Evolutionary conservation across 1,284 basidiomycete species (phyloP).

Genomic region (Cryptococcus maquisensis): DNA sequence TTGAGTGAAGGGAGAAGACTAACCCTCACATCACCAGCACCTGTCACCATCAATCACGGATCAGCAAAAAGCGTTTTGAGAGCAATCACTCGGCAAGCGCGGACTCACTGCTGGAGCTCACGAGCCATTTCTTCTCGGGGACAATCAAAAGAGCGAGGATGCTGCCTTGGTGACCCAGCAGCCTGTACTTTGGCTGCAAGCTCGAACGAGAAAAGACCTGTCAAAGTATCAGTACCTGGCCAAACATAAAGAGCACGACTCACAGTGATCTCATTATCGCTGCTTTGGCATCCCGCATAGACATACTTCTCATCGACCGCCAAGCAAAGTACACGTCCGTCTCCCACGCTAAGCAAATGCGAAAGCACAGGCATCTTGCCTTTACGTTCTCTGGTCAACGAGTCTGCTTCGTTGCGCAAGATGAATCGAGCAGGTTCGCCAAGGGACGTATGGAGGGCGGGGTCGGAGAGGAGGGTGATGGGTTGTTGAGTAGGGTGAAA

Average conservation of each 20-base stretch:
- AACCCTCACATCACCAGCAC: not conserved
- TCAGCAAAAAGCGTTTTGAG: not conserved
- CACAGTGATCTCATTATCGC: conserved; percentile 64
- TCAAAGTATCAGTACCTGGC: conserved; percentile 1
- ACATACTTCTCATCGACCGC: conserved; percentile 68
- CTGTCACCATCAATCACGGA: not conserved
- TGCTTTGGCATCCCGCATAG: conserved; percentile 76
- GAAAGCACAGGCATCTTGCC: conserved; percentile 43
- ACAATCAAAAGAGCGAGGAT: conserved; percentile 78
- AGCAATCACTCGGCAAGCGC: not conserved
- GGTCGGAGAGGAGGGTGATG: not conserved
- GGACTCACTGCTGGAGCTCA: conserved; percentile 59
- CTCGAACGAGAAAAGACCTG: conserved; percentile 78
- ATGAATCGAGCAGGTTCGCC: not conserved
- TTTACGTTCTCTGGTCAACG: conserved; percentile 43
- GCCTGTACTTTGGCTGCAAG: conserved; percentile 63
- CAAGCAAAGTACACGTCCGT: conserved; percentile 61
- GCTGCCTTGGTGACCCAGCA: conserved; percentile 80
- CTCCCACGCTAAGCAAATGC: conserved; percentile 45
- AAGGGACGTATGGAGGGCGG: not conserved
- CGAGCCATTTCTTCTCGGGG: conserved; percentile 71
- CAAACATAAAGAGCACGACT: not conserved
- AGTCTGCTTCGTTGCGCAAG: conserved; percentile 28
- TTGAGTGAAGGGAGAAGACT: conserved; percentile 48
- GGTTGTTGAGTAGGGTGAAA: conserved; percentile 5